Base-by-base conservation (phyloP, 805 yeast genomes). In the Wilhelminamyces savonicus region DNA sequence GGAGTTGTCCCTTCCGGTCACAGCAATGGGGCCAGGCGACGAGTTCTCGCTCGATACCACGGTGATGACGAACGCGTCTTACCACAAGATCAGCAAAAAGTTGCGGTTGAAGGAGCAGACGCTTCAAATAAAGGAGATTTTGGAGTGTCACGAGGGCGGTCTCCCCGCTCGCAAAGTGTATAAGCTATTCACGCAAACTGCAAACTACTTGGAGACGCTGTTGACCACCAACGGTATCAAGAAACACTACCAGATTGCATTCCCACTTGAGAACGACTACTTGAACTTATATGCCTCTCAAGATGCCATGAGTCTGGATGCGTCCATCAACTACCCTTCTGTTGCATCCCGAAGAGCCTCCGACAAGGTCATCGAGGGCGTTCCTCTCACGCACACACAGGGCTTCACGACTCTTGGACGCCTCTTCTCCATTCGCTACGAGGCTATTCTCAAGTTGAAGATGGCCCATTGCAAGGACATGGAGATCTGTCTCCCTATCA, bases 21-120 rank as follows among this genome's bases (percentile, higher is more conserved):
- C 76, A 5, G 69, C 79, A 19, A 62, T 77, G n/a, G 79, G 82
- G 2, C 78, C 78, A 0, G 62, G 60, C 29, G 86, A 78, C 44
- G 50, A 54, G 5, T 44, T 77, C 6, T 40, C 45, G 5, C 29
- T 76, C 5, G 46, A 50, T 19, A 41, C 66, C 13, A 63, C 62
- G 23, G 45, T 75, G 1, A 53, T 55, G 40, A 69, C 66, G 26
- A 73, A 65, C 43, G 41, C 56, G 4, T 33, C 46, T 21, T 47
- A 52, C 39, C 49, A 56, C 34, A 47, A 46, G 16, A 40, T 56
- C 11, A 53, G 46, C 28, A 54, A 49, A 26, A 45, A 47, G 24
- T 44, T 65, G 13, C 64, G 57, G 32, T 40, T 78, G 20, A 72
- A 69, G 39, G 54, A 55, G 27, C 54, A 76, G 4, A 50, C 62